Evolutionary conservation across 306 rosid species (phyloP).

Genomic region (Castanea sativa): DNA sequence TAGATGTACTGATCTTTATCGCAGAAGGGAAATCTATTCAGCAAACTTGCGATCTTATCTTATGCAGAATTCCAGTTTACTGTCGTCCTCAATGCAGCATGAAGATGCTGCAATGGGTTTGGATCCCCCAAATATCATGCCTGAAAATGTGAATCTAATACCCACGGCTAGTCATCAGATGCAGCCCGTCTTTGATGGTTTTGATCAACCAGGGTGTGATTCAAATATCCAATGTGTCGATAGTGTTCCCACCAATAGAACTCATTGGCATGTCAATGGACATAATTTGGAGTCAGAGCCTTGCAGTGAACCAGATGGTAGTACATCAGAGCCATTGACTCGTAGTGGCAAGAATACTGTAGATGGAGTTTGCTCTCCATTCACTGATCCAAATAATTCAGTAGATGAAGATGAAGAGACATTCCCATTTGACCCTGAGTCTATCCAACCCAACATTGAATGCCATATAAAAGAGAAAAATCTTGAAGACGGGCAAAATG

Average conservation of each 20-base stretch:
- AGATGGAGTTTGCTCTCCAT: conserved; percentile 63
- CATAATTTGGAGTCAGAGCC: conserved; percentile 61
- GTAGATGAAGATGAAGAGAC: conserved; percentile 73
- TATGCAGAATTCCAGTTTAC: conserved; percentile 56
- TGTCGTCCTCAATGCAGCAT: conserved; percentile 58
- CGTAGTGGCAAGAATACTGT: conserved; percentile 47
- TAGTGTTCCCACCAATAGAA: conserved; percentile 36
- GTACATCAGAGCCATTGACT: conserved; percentile 71
- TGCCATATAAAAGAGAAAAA: conserved; percentile 26
- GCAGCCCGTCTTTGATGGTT: conserved; percentile 50
- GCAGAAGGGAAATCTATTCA: conserved; percentile 70
- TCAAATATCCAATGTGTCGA: conserved; percentile 44
- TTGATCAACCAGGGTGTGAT: conserved; percentile 44
- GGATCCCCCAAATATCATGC: conserved; percentile 40
- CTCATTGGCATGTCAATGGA: conserved; percentile 39
- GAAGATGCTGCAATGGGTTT: conserved; percentile 52
- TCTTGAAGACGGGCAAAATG: conserved; percentile 31
- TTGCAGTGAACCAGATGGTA: conserved; percentile 70
- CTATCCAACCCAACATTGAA: conserved; percentile 36
- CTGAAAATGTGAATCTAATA: conserved; percentile 49
- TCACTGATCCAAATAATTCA: conserved; percentile 53
- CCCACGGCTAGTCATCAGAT: conserved; percentile 55
- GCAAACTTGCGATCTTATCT: conserved; percentile 58
- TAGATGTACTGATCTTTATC: conserved; percentile 69
- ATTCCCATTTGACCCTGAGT: conserved; percentile 50